Percentiles rank a stretch among this genome's conserved stretches.
These are phyloP conservation scores for Gonapodya sp. DNA, from an alignment of 192 early-diverging fungal genomes.

Conservation along the genomic window DNA sequence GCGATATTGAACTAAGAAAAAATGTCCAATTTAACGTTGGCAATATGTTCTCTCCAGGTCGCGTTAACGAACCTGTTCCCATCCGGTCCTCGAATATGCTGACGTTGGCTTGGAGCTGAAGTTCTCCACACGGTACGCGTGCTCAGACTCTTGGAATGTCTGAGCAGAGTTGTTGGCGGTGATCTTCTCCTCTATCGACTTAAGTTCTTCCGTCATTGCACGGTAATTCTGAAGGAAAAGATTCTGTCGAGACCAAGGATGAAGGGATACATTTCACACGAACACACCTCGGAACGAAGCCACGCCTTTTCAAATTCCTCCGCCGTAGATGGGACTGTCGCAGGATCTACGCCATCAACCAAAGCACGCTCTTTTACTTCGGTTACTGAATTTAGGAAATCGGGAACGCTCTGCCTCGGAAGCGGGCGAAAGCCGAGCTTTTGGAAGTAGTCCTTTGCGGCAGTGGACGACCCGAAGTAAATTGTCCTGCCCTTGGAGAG, in stretches of 20 bases:
- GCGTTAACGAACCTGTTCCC: not conserved
- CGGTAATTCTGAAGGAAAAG: not conserved
- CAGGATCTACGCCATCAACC: not conserved
- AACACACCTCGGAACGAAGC: not conserved
- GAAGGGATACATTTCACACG: not conserved
- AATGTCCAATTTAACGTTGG: too few relatives aligned
- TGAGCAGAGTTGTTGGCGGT: not conserved
- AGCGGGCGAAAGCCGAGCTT: constrained; percentile 53
- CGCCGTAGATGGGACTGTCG: not conserved
- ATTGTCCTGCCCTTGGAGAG: constrained; percentile 57
- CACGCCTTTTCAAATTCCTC: not conserved
- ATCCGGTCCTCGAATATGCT: not conserved
- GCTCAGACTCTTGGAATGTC: not conserved
- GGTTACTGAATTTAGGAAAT: constrained; percentile 64
- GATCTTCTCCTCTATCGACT: not conserved
- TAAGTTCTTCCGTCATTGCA: not conserved
- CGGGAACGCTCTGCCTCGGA: constrained; percentile 55
- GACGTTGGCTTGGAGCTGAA: not conserved
- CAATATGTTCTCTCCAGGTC: too few relatives aligned
- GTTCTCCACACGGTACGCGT: not conserved
- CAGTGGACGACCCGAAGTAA: constrained; percentile 52
- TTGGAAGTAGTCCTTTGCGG: constrained; percentile 55
- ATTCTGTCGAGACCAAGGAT: not conserved
- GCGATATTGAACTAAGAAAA: constrained; percentile 53
- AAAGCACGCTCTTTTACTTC: constrained; percentile 35